These are phyloP conservation scores for Didymella sp. DNA, from an alignment of 2,329 filamentous ascomycete species.

Conservation along the genomic window DNA sequence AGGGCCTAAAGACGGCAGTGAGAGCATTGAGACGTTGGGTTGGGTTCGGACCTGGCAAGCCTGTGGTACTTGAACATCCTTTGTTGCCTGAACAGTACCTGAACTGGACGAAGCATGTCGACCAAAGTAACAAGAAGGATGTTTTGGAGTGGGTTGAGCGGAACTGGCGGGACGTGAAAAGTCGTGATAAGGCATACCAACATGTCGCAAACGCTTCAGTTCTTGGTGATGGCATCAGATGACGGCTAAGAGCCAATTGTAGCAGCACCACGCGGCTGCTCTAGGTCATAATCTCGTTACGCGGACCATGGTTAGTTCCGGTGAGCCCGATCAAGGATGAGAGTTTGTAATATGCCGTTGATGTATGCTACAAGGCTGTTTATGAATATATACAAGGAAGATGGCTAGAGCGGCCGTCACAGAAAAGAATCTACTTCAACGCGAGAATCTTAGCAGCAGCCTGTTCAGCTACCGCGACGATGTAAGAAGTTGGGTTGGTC, in stretches of 20 bases:
- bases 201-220: background rate
- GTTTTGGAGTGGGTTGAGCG: conserved; percentile 40
- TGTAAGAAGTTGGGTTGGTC: conserved; percentile 51
- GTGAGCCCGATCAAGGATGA: too few species aligned
- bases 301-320: too few species aligned
- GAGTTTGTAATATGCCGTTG: background rate
- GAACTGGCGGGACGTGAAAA: conserved; percentile 42
- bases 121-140: conserved; percentile 14
- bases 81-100: conserved; percentile 22
- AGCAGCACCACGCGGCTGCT: background rate
- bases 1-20: conserved; percentile 32
- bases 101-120: conserved; percentile 33
- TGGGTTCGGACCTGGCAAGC: conserved; percentile 31
- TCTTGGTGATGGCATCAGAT: too few species aligned
- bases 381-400: conserved; percentile 18
- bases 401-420: background rate
- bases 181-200: conserved; percentile 34
- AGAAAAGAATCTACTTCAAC: conserved; percentile 15
- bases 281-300: too few species aligned
- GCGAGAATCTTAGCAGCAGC: conserved; percentile 50
- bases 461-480: conserved; percentile 47
- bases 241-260: background rate
- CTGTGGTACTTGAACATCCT: conserved; percentile 27
- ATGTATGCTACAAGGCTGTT: conserved; percentile 9
- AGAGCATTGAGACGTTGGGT: conserved; percentile 48